phyloP scores from a whole-genome alignment of 2,329 filamentous ascomycete genomes.

The Cladosporium phlei region DNA sequence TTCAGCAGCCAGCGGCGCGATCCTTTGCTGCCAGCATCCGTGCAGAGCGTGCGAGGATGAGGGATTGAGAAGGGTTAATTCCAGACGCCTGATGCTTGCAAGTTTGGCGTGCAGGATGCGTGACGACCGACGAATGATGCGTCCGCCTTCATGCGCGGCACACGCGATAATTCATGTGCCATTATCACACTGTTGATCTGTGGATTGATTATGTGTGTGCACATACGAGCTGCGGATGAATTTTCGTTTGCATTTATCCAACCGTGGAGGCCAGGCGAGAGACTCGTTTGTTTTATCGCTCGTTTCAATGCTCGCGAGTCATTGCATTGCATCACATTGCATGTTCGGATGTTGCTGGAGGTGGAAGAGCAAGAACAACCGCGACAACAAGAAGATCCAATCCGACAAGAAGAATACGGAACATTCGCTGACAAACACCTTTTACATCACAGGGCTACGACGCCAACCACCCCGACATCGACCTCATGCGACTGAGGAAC shows the following conservation, averaged over 20 bases:
- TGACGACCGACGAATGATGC: neutral
- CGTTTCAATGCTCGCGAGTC: no score
- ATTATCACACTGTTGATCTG: conserved; percentile 2
- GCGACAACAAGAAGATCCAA: no score
- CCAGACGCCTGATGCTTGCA: conserved; percentile 11
- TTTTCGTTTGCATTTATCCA: neutral
- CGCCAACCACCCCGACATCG: conserved; percentile 71
- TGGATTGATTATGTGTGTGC: neutral
- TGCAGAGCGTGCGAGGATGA: conserved; percentile 10
- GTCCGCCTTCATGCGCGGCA: conserved; percentile 3
- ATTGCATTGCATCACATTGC: no score
- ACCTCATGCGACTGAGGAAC: conserved; percentile 72
- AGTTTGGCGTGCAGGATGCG: no score
- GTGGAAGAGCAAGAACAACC: no score
- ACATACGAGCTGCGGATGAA: neutral
- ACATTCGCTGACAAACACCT: no score
- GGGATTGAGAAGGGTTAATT: no score
- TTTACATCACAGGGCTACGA: conserved; percentile 81
- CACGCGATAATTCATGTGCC: neutral
- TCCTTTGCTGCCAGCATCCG: conserved; percentile 9
- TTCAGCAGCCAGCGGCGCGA: conserved; percentile 8
- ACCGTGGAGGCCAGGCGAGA: no score
- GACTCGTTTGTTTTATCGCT: no score
- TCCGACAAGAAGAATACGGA: no score
- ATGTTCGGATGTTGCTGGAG: no score